These are phyloP conservation scores for Panaeolus cyanescens DNA, from an alignment of 768 basidiomycete species.

Conservation along the genomic window DNA sequence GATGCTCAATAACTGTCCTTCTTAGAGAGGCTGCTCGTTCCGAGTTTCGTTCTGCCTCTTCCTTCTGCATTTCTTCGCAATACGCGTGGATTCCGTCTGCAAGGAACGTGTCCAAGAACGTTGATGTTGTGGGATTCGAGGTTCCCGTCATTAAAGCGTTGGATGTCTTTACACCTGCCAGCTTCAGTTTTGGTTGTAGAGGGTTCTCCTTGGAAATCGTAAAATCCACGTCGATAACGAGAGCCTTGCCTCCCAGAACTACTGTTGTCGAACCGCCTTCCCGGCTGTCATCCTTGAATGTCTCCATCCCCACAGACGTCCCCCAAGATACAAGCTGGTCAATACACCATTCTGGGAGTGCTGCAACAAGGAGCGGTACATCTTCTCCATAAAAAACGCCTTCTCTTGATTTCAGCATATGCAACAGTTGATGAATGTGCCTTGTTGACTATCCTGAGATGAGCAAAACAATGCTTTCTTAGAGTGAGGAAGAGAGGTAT, in stretches of 20 bases:
- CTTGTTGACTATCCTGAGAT: conserved; percentile 47
- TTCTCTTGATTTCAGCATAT: conserved; percentile 46
- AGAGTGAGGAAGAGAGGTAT: conserved; percentile 13
- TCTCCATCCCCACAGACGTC: conserved; percentile 68
- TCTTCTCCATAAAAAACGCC: conserved; percentile 62
- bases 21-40: conserved; percentile 54
- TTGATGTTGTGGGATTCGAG: conserved; percentile 48
- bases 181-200: conserved; percentile 37
- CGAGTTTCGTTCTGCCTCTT: conserved; percentile 49
- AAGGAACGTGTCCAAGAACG: conserved; percentile 66
- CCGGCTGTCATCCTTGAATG: conserved; percentile 63
- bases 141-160: conserved; percentile 59
- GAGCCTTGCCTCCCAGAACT: conserved; percentile 76
- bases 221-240: conserved; percentile 79
- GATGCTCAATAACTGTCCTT: conserved; percentile 49
- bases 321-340: conserved; percentile 64
- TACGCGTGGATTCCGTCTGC: conserved; percentile 56
- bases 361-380: conserved; percentile 50
- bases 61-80: conserved; percentile 60
- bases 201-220: conserved; percentile 41
- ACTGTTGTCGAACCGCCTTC: conserved; percentile 48
- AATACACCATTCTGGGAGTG: conserved; percentile 58
- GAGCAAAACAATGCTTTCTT: conserved; percentile 9
- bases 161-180: conserved; percentile 69
- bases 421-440: conserved; percentile 49